Conservation (phyloP, 78 protist species). For the Dictyostelium brefeldianum region DNA sequence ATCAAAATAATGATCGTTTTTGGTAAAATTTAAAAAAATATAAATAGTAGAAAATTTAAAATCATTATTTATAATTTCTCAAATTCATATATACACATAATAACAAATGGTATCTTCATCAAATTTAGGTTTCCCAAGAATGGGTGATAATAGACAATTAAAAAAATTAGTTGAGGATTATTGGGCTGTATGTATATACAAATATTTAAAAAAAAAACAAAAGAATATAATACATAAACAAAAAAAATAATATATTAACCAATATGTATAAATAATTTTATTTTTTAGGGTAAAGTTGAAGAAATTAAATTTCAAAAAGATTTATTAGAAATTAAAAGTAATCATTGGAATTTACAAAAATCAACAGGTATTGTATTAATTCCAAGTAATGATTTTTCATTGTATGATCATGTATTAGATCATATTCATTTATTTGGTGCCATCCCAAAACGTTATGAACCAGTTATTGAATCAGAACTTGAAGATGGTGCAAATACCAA, state of each 20-base stretch:
- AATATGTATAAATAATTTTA: neutral
- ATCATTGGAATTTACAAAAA: slow-evolving; percentile 42
- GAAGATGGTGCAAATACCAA: neutral
- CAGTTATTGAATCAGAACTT: slow-evolving; percentile 47
- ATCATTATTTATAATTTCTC: too few species aligned
- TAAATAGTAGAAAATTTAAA: neutral
- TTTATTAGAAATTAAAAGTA: neutral
- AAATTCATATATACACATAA: neutral
- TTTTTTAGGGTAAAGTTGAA: slow-evolving; percentile 39
- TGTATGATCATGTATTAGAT: slow-evolving; percentile 89
- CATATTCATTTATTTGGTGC: slow-evolving; percentile 76
- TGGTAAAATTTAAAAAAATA: neutral
- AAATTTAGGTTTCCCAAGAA: slow-evolving; percentile 81
- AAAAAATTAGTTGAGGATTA: slow-evolving; percentile 83
- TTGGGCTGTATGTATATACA: slow-evolving; percentile 60
- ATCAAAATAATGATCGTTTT: neutral
- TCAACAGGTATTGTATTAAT: slow-evolving; percentile 65
- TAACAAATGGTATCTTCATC: slow-evolving; percentile 20
- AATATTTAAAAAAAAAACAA: neutral
- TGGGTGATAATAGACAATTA: slow-evolving; percentile 85
- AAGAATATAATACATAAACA: too few species aligned
- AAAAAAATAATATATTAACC: neutral
- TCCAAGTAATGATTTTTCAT: slow-evolving; percentile 85
- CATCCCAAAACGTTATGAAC: slow-evolving; percentile 77
- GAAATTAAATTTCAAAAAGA: slow-evolving; percentile 49